A percentile compares a stretch with the other conserved stretches of the same genome.
phyloP scores from a whole-genome alignment of 1,139 yeast genomes.

The Scheffersomyces stambukii region DNA sequence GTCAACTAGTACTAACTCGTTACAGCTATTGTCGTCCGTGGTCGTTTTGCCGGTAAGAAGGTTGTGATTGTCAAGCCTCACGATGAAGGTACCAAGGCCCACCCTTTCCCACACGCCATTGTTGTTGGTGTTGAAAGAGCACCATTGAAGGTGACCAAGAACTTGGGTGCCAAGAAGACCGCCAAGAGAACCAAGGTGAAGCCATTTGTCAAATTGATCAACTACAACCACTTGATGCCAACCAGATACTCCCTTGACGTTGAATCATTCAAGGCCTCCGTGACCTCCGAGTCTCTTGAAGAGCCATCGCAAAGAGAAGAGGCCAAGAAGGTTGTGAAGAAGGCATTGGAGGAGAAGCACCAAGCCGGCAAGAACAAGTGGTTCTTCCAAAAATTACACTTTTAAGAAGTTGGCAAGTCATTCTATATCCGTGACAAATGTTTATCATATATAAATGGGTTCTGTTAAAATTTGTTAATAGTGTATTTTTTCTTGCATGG shows the following conservation, averaged over 20 bases:
- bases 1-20: slow-evolving; percentile 40
- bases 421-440: slow-evolving; percentile 5
- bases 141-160: slow-evolving; percentile 96
- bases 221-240: slow-evolving; percentile 99
- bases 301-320: slow-evolving; percentile 99
- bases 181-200: slow-evolving; percentile 98
- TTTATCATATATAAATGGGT: slow-evolving; percentile 7
- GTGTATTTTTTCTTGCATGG: slow-evolving; percentile 27
- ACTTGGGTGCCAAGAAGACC: slow-evolving; percentile 92
- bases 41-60: slow-evolving; percentile 99
- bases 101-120: slow-evolving; percentile 99
- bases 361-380: slow-evolving; percentile 99
- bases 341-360: slow-evolving; percentile 99
- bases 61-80: slow-evolving; percentile 98
- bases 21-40: slow-evolving; percentile 95
- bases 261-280: slow-evolving; percentile 88
- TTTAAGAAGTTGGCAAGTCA: slow-evolving; percentile 46
- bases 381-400: slow-evolving; percentile 99
- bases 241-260: slow-evolving; percentile 99
- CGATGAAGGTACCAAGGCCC: slow-evolving; percentile 98
- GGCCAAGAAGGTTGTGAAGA: slow-evolving; percentile 98
- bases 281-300: slow-evolving; percentile 89
- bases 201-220: slow-evolving; percentile 98
- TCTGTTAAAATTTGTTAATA: background rate
- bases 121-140: slow-evolving; percentile 99